Conservation (phyloP, 2,329 filamentous ascomycete species). For the Ophiocordyceps sinensis region DNA sequence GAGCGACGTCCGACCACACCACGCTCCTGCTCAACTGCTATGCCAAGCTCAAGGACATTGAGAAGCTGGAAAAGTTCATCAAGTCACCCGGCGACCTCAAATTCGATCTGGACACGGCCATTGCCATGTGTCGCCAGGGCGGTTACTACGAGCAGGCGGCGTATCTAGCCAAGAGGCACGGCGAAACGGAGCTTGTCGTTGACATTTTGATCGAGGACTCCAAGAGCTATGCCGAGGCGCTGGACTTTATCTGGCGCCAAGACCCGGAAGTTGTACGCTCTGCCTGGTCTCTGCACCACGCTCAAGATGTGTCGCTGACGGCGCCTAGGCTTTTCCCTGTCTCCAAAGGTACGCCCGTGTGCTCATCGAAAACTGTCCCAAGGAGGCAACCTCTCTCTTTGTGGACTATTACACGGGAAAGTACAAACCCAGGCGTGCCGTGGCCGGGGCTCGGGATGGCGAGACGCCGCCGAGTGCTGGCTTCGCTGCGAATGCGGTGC, state of each 20-base stretch:
- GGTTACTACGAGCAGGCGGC: constrained; percentile 95
- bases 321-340: constrained; percentile 59
- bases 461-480: constrained; percentile 25
- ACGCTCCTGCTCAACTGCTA: constrained; percentile 94
- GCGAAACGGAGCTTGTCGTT: constrained; percentile 84
- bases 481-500: constrained; percentile 55
- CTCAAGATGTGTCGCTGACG: constrained; percentile 13
- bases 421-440: constrained; percentile 60
- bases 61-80: constrained; percentile 93
- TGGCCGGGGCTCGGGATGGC: constrained; percentile 18
- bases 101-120: constrained; percentile 93
- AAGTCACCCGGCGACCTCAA: constrained; percentile 88
- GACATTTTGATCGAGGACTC: constrained; percentile 95
- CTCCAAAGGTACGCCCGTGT: constrained; percentile 93
- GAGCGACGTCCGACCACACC: constrained; percentile 88
- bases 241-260: constrained; percentile 82
- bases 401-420: constrained; percentile 88
- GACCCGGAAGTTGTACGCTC: constrained; percentile 57
- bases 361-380: constrained; percentile 71
- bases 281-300: background rate
- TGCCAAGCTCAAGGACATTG: constrained; percentile 92
- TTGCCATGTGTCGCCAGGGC: constrained; percentile 92
- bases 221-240: constrained; percentile 73
- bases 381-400: constrained; percentile 73
- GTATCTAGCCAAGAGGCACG: constrained; percentile 86